Base-by-base conservation (phyloP, 2,329 filamentous ascomycete species). In the Acarospora socialis region DNA sequence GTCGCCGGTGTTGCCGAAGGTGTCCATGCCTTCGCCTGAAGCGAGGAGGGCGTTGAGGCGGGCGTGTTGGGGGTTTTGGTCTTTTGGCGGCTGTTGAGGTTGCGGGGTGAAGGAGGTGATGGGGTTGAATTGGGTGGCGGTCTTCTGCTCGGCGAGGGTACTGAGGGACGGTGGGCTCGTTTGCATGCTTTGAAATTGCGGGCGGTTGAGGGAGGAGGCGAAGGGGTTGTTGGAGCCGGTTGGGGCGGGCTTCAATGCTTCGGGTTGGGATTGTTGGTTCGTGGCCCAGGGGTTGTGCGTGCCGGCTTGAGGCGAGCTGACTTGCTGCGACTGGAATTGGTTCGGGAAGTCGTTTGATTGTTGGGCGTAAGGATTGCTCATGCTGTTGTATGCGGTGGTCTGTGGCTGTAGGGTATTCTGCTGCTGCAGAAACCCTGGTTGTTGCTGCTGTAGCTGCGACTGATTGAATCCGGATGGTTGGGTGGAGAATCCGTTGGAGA, bases 151-250 rank as follows among this genome's bases (percentile, higher is more conserved):
- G 17, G 77, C 77, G 10, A 94, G 64, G 3, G 77, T 73, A 45
- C 73, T 73, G 30, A 95, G 68, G 2, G 77, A 74, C 8, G 82
- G 76, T 37, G 80, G 72, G 5, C 70, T 64, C 17, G 67, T 64
- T 13, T 61, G 53, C 26, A 67, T 67, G 62, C 66, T 51, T 61
- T 75, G 50, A 61, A 72, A 49, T 64, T 76, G 60, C 43, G 69
- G 60, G 36, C 68, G 63, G 37, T 57, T 57, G 48, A 79, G 73
- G n/a, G 77, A 69, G 8, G 70, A 66, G 16, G 90, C 87, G 50
- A 98, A 98, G 2, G 90, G 90, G 52, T 98, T 98, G 64, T 98
- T 98, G 10, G 90, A 95, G 28, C 90, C 90, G 3, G 90, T 98
- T 3, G 81, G 78, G 51, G 83, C 79, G 4, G 84, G 80, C 51